Base-by-base conservation (phyloP, 371 early-diverging fungal genomes). In the Mucor saturninus region DNA sequence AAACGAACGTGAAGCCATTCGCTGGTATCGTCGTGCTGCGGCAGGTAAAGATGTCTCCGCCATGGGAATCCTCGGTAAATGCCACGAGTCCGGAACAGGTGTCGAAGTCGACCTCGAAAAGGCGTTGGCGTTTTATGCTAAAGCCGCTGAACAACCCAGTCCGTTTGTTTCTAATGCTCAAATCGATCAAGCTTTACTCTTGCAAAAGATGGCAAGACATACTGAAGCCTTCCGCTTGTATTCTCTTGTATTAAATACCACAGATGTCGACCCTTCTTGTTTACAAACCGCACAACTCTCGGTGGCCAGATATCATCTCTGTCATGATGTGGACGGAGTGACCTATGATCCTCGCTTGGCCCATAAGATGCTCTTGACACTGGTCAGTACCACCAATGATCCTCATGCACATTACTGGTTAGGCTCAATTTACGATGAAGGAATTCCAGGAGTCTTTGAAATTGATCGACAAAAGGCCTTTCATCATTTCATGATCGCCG, bases 41-140 rank as follows among this genome's bases (percentile, higher is more conserved):
- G 64, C 75, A 2, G 77, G 80, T 26, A 89, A 89, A 28, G 86
- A 91, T 61, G 80, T 85, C 0, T 56, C 84, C 26, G 89, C 93
- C 0, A 76, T 89, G 64, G 86, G 88, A 65, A 83, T 88, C 28
- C 77, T 93, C 15, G 94, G 92, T 0, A 82, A 90, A 61, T 88
- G 86, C 35, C 89, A 89, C 64, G 86, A 88, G 32, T 81, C 88
- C 55, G 94, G 93, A 21, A 73, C 84, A 35, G 91, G 92, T 8
- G 86, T 90, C 4, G 76, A 79, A 3, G 65, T 77, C 29, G 83
- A 88, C 61, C 45, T 59, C 3, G 62, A 68, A 4, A 68, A 75
- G 31, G 87, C 89, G 0, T 52, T 80, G 26, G 79, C 83, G 45
- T 91, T 90, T 83, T 95, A 95, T 78, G 86, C 80, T 49, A 72